phyloP scores from a whole-genome alignment of 2,329 filamentous ascomycete genomes.

The Plenodomus lindquistii region DNA sequence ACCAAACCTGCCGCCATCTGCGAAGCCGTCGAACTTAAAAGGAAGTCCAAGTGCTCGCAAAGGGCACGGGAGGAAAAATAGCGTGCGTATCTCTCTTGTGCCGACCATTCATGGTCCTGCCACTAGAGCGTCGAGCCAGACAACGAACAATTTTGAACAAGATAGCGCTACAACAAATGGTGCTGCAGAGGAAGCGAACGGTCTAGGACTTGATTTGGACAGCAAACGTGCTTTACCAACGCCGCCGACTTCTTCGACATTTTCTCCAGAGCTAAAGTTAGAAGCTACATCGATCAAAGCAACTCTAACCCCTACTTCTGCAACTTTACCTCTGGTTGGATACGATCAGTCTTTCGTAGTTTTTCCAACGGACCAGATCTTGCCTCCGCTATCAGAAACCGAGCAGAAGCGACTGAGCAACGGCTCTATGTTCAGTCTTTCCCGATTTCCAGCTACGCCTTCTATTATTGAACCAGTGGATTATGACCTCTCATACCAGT shows the following conservation, averaged over 20 bases:
- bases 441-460: constrained; percentile 70
- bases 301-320: constrained; percentile 47
- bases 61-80: constrained; percentile 50
- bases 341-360: constrained; percentile 32
- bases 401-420: constrained; percentile 29
- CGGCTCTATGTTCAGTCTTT: constrained; percentile 41
- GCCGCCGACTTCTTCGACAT: constrained; percentile 35
- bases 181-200: constrained; percentile 6
- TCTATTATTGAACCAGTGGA: constrained; percentile 76
- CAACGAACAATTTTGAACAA: constrained; percentile 42
- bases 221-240: constrained; percentile 23
- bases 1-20: constrained; percentile 33
- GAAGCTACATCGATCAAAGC: constrained; percentile 39
- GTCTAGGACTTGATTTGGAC: constrained; percentile 17
- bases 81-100: constrained; percentile 50
- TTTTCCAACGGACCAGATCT: constrained; percentile 15
- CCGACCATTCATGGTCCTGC: constrained; percentile 48
- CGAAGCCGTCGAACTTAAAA: constrained; percentile 50
- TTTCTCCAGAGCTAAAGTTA: constrained; percentile 43
- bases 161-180: constrained; percentile 39
- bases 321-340: constrained; percentile 42
- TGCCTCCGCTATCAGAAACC: constrained; percentile 11
- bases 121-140: constrained; percentile 41
- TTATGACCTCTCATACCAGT: constrained; percentile 50
- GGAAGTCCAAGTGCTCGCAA: constrained; percentile 51